Conservation (phyloP, 805 yeast species). For the Cyberlindnera euphorbiae region DNA sequence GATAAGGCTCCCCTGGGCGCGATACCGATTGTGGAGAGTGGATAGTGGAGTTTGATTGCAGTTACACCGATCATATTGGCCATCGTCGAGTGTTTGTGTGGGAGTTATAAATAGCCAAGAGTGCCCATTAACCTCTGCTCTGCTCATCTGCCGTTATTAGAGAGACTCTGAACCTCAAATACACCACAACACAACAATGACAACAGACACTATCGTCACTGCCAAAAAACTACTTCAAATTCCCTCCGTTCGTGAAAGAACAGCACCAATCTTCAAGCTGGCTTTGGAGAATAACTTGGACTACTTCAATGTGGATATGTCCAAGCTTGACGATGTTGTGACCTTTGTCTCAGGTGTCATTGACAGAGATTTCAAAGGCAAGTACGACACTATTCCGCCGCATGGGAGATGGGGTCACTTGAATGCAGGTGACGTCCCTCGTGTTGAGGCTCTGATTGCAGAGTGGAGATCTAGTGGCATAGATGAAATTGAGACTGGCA, state of each 20-base stretch:
- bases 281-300: constrained; percentile 33
- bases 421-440: constrained; percentile 42
- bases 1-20: constrained; percentile 5
- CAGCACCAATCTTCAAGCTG: constrained; percentile 37
- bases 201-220: not conserved
- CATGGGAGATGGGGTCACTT: constrained; percentile 69
- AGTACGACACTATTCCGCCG: constrained; percentile 47
- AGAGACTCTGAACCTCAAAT: no score
- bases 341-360: constrained; percentile 40
- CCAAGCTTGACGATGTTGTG: constrained; percentile 38
- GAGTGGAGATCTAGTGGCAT: constrained; percentile 31
- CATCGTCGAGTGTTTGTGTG: no score
- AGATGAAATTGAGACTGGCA: constrained; percentile 42
- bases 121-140: no score
- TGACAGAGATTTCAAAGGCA: constrained; percentile 38
- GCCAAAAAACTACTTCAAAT: constrained; percentile 41
- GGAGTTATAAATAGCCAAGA: not conserved
- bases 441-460: constrained; percentile 40
- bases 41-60: no score
- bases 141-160: no score
- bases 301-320: constrained; percentile 43
- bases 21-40: no score
- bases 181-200: not conserved
- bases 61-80: not conserved
- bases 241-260: constrained; percentile 50